A percentile compares a stretch with the other conserved stretches of the same genome.
Evolutionary conservation across 345 rosid species (phyloP).

Genomic region (Lumnitzera littorea): DNA sequence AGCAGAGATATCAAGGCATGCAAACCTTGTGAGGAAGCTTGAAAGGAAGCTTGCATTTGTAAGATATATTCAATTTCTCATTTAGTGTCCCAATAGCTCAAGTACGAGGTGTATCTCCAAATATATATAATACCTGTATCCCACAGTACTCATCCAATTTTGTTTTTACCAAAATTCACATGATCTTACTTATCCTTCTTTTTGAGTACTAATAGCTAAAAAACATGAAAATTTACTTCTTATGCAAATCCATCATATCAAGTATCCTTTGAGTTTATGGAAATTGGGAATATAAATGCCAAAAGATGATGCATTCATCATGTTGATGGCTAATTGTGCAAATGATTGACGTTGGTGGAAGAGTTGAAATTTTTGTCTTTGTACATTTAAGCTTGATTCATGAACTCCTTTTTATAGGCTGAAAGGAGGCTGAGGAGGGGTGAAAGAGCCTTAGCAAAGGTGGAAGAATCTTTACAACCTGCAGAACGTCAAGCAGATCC

Average conservation of each 20-base stretch:
- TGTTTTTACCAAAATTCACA: neutral
- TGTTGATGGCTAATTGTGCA: too few relatives aligned
- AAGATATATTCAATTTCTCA: conserved; percentile 30
- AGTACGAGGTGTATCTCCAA: neutral
- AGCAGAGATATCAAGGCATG: conserved; percentile 60
- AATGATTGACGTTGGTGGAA: too few relatives aligned
- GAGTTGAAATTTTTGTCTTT: too few relatives aligned
- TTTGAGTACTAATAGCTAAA: too few relatives aligned
- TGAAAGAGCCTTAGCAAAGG: conserved; percentile 66
- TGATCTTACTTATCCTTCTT: too few relatives aligned
- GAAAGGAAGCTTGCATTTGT: conserved; percentile 69
- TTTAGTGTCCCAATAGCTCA: neutral
- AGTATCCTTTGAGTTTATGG: too few relatives aligned
- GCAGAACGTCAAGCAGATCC: conserved; percentile 61
- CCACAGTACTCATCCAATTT: neutral
- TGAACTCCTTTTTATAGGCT: conserved; percentile 30
- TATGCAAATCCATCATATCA: too few relatives aligned
- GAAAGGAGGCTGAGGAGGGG: conserved; percentile 67
- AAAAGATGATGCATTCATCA: too few relatives aligned
- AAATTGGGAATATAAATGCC: too few relatives aligned
- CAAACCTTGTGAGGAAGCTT: conserved; percentile 56
- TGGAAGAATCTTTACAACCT: conserved; percentile 68
- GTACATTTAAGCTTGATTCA: neutral
- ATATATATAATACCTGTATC: neutral
- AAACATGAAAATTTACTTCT: too few relatives aligned